These are phyloP conservation scores for Blumeria hordei DNA, from an alignment of 2,329 filamentous ascomycete species.

Conservation along the genomic window DNA sequence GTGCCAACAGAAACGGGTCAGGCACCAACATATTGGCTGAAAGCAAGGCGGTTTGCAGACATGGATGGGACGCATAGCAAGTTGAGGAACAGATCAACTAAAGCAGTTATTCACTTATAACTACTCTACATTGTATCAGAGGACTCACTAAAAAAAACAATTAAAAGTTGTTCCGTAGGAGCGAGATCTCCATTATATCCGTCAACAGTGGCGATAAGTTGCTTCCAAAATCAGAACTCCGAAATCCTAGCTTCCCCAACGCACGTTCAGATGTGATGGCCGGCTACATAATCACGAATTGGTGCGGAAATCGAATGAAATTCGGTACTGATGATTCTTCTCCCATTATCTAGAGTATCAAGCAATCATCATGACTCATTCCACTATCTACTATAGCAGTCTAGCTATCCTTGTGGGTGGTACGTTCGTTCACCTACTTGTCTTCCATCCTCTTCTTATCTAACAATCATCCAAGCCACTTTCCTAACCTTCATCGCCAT, in stretches of 20 bases:
- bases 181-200: not conserved
- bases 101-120: too few species aligned
- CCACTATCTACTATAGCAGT: conserved; percentile 18
- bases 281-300: not conserved
- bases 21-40: too few species aligned
- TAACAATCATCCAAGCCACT: conserved; percentile 31
- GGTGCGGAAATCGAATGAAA: not conserved
- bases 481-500: conserved; percentile 48
- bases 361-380: conserved; percentile 18
- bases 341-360: too few species aligned
- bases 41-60: too few species aligned
- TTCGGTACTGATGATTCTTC: conserved; percentile 2
- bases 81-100: too few species aligned
- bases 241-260: not conserved
- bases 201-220: not conserved
- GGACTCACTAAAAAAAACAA: too few species aligned
- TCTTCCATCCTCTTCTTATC: not conserved
- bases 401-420: conserved; percentile 20
- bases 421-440: conserved; percentile 14
- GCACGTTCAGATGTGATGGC: not conserved
- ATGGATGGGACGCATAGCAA: too few species aligned
- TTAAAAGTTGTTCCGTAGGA: too few species aligned
- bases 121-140: too few species aligned
- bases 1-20: too few species aligned
- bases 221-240: not conserved